Percentiles rank a stretch among this genome's conserved stretches.
These are phyloP conservation scores for Fraxinus pennsylvanica DNA, from an alignment of 257 asterid genomes.

Conservation along the genomic window DNA sequence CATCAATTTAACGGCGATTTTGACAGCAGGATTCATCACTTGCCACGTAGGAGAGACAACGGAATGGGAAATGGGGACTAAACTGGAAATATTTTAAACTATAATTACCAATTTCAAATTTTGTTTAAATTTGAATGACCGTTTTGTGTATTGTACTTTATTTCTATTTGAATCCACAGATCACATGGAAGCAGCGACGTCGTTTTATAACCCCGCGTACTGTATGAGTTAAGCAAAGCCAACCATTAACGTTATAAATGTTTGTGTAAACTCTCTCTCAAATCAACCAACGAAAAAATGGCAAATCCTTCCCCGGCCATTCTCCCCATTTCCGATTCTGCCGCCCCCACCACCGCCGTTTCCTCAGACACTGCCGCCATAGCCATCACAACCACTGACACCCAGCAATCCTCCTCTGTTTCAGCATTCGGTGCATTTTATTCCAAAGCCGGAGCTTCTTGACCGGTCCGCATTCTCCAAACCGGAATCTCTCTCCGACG, in stretches of 20 bases:
- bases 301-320: constrained; percentile 48
- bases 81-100: too few species aligned
- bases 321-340: constrained; percentile 48
- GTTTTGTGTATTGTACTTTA: too few species aligned
- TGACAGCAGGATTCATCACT: too few species aligned
- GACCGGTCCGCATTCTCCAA: constrained; percentile 60
- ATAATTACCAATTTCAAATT: too few species aligned
- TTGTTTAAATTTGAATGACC: too few species aligned
- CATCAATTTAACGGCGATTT: too few species aligned
- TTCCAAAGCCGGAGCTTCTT: constrained; percentile 51
- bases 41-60: too few species aligned
- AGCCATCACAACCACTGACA: constrained; percentile 10
- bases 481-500: constrained; percentile 62
- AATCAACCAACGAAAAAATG: constrained; percentile 18
- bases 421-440: constrained; percentile 53
- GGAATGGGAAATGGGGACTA: too few species aligned
- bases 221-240: neutral
- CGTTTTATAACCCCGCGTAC: neutral
- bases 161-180: neutral
- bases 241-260: neutral
- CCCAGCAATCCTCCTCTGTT: constrained; percentile 27
- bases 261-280: neutral
- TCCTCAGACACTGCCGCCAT: constrained; percentile 1
- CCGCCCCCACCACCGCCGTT: constrained; percentile 15
- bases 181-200: constrained; percentile 3